Evolutionary conservation across 2,329 filamentous ascomycete species (phyloP), one percentile per base, ranked within the genome.

Genomic region (Aspergillus thermomutatus): DNA sequence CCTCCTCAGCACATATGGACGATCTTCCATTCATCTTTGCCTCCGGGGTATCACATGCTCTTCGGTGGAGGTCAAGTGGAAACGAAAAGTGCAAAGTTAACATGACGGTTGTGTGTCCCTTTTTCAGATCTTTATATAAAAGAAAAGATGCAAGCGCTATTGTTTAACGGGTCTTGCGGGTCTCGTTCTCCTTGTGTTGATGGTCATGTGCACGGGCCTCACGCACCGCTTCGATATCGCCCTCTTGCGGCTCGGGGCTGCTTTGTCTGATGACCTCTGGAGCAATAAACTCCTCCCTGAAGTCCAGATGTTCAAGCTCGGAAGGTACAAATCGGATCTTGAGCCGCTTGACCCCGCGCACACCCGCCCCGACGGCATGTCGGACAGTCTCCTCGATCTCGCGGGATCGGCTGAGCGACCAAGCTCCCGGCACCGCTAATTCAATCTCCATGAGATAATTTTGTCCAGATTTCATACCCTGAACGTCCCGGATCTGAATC

Each of bases 381-480:
- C 94, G 85, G 37, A 97, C 82, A 2, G 81, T 77, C 37, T 88
- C 84, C 73, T 99, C 94, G 14, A 96, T 80, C 17, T 65, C 77
- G 40, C 85, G 81, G 7, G 87, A 84, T 54, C 89, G 83, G 53
- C 87, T 84, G 5, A 99, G 79, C 0, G 89, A 89, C 89, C 90
- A 96, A 34, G 79, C 78, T 23, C 82, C 83, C 0, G 93, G 91
- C 17, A 95, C 90, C 1, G 85, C 89, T 59, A 97, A 77, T 72
- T 96, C 92, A 7, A 99, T 74, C 66, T 97, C 94, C 65, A 97
- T 87, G 28, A 97, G 81, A 72, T 95, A 97, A 77, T 97, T 99
- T 74, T 97, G 94, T 28, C 94, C 94, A 3, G 91, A 94, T 77
- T 99, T 99, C 75, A 96, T 83, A 54, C 94, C 94, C 62, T 91